Conservation (phyloP, 2,329 filamentous ascomycete species). For the Hymenoscyphus linearis region DNA sequence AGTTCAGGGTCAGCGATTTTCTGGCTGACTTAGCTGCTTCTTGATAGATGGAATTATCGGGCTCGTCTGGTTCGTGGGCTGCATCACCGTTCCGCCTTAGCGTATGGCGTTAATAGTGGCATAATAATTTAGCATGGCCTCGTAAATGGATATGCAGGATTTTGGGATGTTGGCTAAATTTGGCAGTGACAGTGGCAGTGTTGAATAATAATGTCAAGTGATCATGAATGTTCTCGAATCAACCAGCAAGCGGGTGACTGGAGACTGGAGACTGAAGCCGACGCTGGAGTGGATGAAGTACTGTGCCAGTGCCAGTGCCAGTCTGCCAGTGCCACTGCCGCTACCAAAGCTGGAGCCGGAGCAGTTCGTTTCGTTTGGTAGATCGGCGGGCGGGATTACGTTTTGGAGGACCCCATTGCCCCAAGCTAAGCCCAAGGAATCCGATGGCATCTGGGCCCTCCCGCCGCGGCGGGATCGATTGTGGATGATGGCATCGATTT, state of each 20-base stretch:
- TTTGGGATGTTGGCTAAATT: background rate
- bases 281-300: too few relatives aligned
- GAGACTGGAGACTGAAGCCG: too few relatives aligned
- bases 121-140: too few relatives aligned
- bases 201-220: too few relatives aligned
- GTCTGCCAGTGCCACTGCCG: too few relatives aligned
- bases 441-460: background rate
- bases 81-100: background rate
- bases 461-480: background rate
- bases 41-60: background rate
- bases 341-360: background rate
- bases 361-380: background rate
- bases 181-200: background rate
- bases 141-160: background rate
- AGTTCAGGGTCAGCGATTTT: background rate
- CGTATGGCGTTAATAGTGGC: background rate
- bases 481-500: background rate
- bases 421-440: background rate
- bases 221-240: background rate
- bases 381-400: background rate
- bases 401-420: background rate
- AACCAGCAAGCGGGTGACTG: too few relatives aligned
- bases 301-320: too few relatives aligned
- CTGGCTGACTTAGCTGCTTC: background rate
- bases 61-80: background rate